Percentiles rank a stretch among this genome's conserved stretches.
These are phyloP conservation scores for Aspergillus brunneoviolaceus DNA, from an alignment of 2,329 filamentous ascomycete species.

Conservation along the genomic window DNA sequence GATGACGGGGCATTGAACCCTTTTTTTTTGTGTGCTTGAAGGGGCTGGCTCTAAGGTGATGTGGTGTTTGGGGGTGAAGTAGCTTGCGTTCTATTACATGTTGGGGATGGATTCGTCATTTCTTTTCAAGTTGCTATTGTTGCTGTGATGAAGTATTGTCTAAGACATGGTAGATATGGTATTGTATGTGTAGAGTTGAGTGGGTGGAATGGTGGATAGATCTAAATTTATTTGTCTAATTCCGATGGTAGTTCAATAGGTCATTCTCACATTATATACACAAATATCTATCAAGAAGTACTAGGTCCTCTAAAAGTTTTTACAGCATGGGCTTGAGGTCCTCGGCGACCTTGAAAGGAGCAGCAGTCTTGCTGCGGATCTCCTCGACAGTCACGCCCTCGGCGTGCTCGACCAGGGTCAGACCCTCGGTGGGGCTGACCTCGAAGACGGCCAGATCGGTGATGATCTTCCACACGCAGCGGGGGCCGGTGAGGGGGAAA, in stretches of 20 bases:
- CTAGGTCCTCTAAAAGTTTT: conserved; percentile 1
- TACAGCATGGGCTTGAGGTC: conserved; percentile 55
- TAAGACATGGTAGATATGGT: too few species aligned
- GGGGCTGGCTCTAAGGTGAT: too few species aligned
- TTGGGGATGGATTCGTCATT: too few species aligned
- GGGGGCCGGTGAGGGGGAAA: conserved; percentile 65
- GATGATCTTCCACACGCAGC: conserved; percentile 68
- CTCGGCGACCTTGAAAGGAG: conserved; percentile 64
- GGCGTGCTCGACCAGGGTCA: conserved; percentile 64
- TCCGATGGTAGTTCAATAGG: not conserved
- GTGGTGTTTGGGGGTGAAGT: too few species aligned
- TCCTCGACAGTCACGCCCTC: conserved; percentile 70
- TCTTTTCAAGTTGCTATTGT: too few species aligned
- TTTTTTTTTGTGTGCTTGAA: too few species aligned
- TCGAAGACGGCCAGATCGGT: conserved; percentile 72
- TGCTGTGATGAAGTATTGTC: too few species aligned
- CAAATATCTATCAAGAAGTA: not conserved
- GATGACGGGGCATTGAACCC: too few species aligned
- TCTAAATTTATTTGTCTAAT: not conserved
- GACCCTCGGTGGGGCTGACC: conserved; percentile 63
- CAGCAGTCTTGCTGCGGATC: conserved; percentile 68
- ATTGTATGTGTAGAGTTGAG: too few species aligned
- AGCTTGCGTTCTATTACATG: too few species aligned
- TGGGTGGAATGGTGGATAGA: too few species aligned
- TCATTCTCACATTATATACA: conserved; percentile 9